Conservation (phyloP, 257 asterid genomes). For the Handroanthus guayacan region DNA sequence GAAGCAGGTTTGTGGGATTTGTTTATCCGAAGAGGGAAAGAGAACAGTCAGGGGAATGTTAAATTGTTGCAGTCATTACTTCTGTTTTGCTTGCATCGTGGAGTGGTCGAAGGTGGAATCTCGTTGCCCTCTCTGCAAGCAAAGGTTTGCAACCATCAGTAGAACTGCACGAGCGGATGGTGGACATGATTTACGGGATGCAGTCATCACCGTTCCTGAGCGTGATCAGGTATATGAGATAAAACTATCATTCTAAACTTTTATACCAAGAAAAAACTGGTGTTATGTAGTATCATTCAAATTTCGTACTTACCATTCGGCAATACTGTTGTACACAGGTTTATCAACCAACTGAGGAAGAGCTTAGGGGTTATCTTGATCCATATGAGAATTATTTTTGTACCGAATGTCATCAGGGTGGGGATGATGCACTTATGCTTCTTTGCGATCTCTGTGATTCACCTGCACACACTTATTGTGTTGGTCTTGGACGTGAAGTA, state of each 20-base stretch:
- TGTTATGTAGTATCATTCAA: background rate
- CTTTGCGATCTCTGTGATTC: conserved; percentile 86
- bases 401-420: conserved; percentile 70
- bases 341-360: conserved; percentile 87
- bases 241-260: background rate
- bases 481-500: conserved; percentile 76
- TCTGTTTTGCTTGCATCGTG: conserved; percentile 81
- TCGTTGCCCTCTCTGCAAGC: conserved; percentile 83
- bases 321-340: conserved; percentile 50
- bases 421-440: conserved; percentile 81
- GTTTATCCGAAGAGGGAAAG: conserved; percentile 73
- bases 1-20: conserved; percentile 79
- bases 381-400: conserved; percentile 68
- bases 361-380: conserved; percentile 70
- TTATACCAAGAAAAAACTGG: background rate
- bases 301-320: background rate
- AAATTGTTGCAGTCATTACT: conserved; percentile 76
- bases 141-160: conserved; percentile 64
- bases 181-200: conserved; percentile 48
- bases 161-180: conserved; percentile 52
- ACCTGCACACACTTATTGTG: conserved; percentile 80
- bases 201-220: conserved; percentile 58
- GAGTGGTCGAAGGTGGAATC: conserved; percentile 93
- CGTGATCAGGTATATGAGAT: conserved; percentile 71
- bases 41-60: conserved; percentile 61